Evolutionary conservation across 1,284 basidiomycete species (phyloP).

Genomic region (Apiotrichum akiyoshidainum): DNA sequence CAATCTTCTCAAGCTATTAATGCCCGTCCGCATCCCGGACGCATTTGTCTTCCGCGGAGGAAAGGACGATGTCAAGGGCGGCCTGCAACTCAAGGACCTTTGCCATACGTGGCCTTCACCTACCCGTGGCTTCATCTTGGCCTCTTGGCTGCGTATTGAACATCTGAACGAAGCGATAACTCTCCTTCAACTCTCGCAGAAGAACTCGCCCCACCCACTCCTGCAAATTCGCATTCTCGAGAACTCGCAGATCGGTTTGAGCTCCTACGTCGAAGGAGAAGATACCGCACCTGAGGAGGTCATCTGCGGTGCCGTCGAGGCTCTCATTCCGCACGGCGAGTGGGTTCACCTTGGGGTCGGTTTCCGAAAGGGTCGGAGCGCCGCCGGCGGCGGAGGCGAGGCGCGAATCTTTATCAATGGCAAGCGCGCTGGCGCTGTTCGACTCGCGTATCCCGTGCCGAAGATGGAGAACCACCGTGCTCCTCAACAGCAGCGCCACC

Average conservation of each 20-base stretch:
- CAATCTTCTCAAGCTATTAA: slow-evolving; percentile 39
- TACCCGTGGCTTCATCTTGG: slow-evolving; percentile 45
- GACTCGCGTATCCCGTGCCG: slow-evolving; percentile 36
- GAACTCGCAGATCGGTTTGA: slow-evolving; percentile 47
- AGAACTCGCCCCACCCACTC: slow-evolving; percentile 24
- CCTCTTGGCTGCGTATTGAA: slow-evolving; percentile 44
- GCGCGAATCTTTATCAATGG: slow-evolving; percentile 44
- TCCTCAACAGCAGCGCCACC: neutral
- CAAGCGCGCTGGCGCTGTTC: slow-evolving; percentile 38
- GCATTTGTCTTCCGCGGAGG: slow-evolving; percentile 40
- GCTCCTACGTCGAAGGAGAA: slow-evolving; percentile 17
- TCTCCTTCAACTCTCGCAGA: slow-evolving; percentile 40
- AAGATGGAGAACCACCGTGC: slow-evolving; percentile 12
- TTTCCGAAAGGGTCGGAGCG: slow-evolving; percentile 29
- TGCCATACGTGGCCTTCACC: slow-evolving; percentile 39
- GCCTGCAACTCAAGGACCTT: slow-evolving; percentile 37
- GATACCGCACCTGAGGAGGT: slow-evolving; percentile 30
- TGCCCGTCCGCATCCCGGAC: slow-evolving; percentile 41
- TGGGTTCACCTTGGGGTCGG: slow-evolving; percentile 49
- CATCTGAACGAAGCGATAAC: slow-evolving; percentile 44
- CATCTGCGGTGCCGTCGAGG: slow-evolving; percentile 42
- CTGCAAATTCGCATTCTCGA: slow-evolving; percentile 46
- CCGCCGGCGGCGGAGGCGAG: slow-evolving; percentile 29
- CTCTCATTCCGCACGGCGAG: slow-evolving; percentile 45
- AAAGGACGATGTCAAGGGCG: slow-evolving; percentile 27